Evolutionary conservation across 768 basidiomycete genomes (phyloP).

Genomic region (Hericium alpestre): DNA sequence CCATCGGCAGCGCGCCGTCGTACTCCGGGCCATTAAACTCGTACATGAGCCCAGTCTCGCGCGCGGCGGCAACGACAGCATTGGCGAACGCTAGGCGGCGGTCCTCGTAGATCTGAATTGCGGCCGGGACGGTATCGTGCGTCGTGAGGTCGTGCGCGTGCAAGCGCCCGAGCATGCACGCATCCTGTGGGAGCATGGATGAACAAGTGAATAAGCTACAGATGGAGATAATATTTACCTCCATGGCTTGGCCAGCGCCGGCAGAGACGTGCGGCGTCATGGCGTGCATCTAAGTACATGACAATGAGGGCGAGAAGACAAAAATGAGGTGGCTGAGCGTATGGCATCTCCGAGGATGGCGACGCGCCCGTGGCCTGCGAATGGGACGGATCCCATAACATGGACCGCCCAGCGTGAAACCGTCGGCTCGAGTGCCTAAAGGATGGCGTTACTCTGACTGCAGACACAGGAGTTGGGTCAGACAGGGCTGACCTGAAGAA

Average conservation of each 20-base stretch:
- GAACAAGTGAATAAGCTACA: neutral
- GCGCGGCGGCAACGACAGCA: constrained; percentile 6
- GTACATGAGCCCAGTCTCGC: constrained; percentile 14
- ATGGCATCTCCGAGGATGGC: constrained; percentile 24
- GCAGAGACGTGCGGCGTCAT: constrained; percentile 20
- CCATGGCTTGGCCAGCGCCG: constrained; percentile 21
- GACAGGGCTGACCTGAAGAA: neutral
- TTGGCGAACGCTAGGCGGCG: constrained; percentile 11
- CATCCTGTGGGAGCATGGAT: neutral
- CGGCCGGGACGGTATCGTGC: neutral
- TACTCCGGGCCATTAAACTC: constrained; percentile 9
- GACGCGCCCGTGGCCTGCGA: constrained; percentile 16
- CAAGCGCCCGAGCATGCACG: neutral
- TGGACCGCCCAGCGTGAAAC: constrained; percentile 19
- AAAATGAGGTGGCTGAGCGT: neutral
- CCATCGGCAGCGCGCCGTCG: constrained; percentile 8
- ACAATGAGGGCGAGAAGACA: neutral
- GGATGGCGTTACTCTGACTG: too few relatives aligned
- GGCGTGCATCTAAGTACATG: constrained; percentile 18
- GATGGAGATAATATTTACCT: constrained; percentile 6
- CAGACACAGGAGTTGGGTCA: neutral
- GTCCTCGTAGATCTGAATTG: neutral
- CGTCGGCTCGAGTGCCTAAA: constrained; percentile 12
- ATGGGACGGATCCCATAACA: constrained; percentile 16
- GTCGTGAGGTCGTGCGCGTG: neutral